Base-by-base conservation (phyloP, 306 rosid species). In the Pueraria montana region DNA sequence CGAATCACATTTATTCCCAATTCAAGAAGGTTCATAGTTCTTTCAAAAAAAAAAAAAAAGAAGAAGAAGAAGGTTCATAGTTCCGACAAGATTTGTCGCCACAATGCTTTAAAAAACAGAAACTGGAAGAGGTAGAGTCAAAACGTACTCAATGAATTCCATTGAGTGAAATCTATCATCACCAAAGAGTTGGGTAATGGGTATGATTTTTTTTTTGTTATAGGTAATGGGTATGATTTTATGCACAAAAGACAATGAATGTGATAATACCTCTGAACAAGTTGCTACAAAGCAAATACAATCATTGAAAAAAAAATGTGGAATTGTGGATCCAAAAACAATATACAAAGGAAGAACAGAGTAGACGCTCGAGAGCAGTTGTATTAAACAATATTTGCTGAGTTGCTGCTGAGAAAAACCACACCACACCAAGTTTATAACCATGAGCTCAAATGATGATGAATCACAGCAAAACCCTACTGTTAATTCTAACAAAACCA, bases 161-260 rank as follows among this genome's bases (percentile, higher is more conserved):
- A 38, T 17, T 16, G 45, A 80, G 83, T 18, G 23, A 80, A 12
- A 52, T 67, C 38, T 38, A 52, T 67, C 9, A 43, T 43, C 56
- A n/a, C 20, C 17, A 21, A 16, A 11, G 46, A 65, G 82, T 4
- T 32, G 65, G 42, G 53, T n/a, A 69, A 30, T 45, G 50, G 50
- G 4, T 11, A 2, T 38, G 43, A 56, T 40, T 42, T 26, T 23
- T n/a, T n/a, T n/a, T n/a, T n/a, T n/a, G n/a, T n/a, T n/a, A n/a
- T n/a, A n/a, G 38, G 50, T 23, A 68, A 45, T 43, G 48, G 50
- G 17, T 45, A 12, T 45, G 17, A 42, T 43, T 27, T 30, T 26
- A 59, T 49, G 24, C 34, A 5, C 36, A 1, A 36, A 8, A 20
- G 74, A 49, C 52, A 49, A 34, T 49, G n/a, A 59, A 18, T 32